Evolutionary conservation across 1,284 basidiomycete genomes (phyloP), one percentile per base, ranked within the genome.

Genomic region (Wallemia mellicola): DNA sequence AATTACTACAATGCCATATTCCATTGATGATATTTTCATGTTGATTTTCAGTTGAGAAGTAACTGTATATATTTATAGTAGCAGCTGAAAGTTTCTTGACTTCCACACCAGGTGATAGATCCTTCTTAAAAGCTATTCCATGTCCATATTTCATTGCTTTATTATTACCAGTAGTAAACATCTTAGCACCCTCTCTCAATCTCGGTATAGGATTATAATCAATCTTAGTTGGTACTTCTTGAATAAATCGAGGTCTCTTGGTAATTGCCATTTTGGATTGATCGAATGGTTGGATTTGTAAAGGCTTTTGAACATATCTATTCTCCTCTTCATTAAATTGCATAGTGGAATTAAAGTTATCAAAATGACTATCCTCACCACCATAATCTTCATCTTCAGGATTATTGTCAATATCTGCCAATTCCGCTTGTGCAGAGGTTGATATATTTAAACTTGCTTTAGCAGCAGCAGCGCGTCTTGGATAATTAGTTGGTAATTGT

Each of bases 1-100:
- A 89, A 67, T 88, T 88, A 54, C 83, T 86, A 68, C 87, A 92
- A 71, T 87, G 85, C 87, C 87, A 92, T 1, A 82, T 74, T 0
- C 84, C 86, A 65, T 87, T 73, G 66, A 88, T 82, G 65, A 78
- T 75, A 66, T 86, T 85, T 54, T 80, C 74, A 65, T 85, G 84
- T 66, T 85, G 82, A 7, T 82, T 81, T 65, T 84, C 82, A 28
- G 78, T 79, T 65, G 78, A 83, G n/a, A 48, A 48, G 19, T 48
- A 48, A 11, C 14, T 17, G 19, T 48, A 48, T 11, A 62, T 54
- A 27, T 59, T 60, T 9, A 60, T 48, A 28, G 61, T 27, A 28
- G 58, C 61, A 58, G 14, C 58, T 32, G 27, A 60, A 38, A 33
- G 57, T 27, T 61, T 54, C 24, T 56, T 58, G 24, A 54, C 54